Evolutionary conservation across 2,329 filamentous ascomycete genomes (phyloP).

Genomic region (Talaromyces atroroseus): DNA sequence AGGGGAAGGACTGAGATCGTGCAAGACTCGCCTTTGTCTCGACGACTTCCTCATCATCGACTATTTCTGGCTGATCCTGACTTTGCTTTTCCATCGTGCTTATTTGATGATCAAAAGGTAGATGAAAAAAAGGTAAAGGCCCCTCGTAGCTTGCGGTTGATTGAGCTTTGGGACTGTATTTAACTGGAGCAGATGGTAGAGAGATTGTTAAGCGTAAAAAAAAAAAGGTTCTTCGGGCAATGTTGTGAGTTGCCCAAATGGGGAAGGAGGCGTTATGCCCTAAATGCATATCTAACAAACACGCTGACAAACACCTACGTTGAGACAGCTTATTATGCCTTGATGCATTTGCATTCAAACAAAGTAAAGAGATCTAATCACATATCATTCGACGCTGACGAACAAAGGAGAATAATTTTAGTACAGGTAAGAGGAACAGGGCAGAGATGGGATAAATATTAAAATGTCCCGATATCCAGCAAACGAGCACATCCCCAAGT

Average conservation of each 20-base stretch:
- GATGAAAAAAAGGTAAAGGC: no score
- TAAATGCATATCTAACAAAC: background rate
- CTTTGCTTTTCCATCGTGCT: background rate
- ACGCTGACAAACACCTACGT: background rate
- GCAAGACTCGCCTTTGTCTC: conserved; percentile 2
- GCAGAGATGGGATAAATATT: conserved; percentile 1
- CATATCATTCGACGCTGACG: conserved; percentile 12
- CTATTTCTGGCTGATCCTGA: background rate
- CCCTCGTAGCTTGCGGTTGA: background rate
- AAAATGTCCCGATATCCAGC: background rate
- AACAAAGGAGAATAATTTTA: conserved; percentile 17
- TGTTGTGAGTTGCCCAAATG: background rate
- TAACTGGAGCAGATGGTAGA: background rate
- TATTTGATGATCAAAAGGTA: background rate
- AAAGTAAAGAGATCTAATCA: conserved; percentile 11
- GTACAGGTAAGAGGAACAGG: conserved; percentile 15
- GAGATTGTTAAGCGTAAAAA: no score
- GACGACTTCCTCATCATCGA: background rate
- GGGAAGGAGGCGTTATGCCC: background rate
- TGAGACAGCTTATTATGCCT: background rate
- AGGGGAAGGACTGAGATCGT: background rate
- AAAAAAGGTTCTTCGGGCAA: background rate
- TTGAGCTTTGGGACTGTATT: background rate
- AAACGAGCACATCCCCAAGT: conserved; percentile 8
- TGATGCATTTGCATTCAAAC: conserved; percentile 2